phyloP scores from a whole-genome alignment of 1,284 basidiomycete species.

The Ceratobasidium sp. region DNA sequence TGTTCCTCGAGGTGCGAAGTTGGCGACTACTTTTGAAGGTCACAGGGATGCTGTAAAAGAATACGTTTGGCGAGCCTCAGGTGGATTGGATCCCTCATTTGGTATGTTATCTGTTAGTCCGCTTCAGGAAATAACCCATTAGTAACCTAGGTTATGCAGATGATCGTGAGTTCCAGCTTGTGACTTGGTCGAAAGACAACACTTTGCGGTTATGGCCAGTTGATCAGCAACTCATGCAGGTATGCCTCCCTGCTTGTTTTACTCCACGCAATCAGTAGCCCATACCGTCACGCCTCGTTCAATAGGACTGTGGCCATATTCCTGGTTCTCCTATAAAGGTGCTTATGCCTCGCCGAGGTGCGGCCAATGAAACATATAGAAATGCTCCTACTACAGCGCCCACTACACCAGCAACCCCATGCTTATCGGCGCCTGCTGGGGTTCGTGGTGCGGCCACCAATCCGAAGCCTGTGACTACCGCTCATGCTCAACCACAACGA shows the following conservation, averaged over 20 bases:
- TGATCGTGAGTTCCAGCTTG: conserved; percentile 85
- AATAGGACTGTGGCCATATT: conserved; percentile 58
- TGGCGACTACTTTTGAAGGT: conserved; percentile 83
- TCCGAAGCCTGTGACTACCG: conserved; percentile 30
- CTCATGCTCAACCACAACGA: conserved; percentile 9
- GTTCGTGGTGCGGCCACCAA: conserved; percentile 42
- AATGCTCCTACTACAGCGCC: conserved; percentile 46
- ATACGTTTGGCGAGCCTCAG: conserved; percentile 90
- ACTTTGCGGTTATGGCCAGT: conserved; percentile 94
- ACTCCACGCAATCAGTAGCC: conserved; percentile 11
- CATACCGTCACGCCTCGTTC: too few relatives aligned
- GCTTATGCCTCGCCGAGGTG: conserved; percentile 58
- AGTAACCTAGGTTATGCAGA: conserved; percentile 55
- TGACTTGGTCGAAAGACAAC: conserved; percentile 97
- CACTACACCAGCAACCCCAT: conserved; percentile 16
- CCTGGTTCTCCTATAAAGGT: conserved; percentile 61
- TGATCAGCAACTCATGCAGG: conserved; percentile 74
- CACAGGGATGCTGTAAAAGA: conserved; percentile 96
- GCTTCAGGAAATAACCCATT: neutral
- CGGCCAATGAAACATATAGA: conserved; percentile 48
- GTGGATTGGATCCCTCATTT: conserved; percentile 56
- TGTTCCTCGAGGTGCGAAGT: conserved; percentile 60
- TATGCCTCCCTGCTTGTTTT: conserved; percentile 47
- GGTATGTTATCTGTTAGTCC: conserved; percentile 38
- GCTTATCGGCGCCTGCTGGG: conserved; percentile 43